Evolutionary conservation across 345 rosid genomes (phyloP), one percentile per base, ranked within the genome.

Genomic region (Populus deltoides): DNA sequence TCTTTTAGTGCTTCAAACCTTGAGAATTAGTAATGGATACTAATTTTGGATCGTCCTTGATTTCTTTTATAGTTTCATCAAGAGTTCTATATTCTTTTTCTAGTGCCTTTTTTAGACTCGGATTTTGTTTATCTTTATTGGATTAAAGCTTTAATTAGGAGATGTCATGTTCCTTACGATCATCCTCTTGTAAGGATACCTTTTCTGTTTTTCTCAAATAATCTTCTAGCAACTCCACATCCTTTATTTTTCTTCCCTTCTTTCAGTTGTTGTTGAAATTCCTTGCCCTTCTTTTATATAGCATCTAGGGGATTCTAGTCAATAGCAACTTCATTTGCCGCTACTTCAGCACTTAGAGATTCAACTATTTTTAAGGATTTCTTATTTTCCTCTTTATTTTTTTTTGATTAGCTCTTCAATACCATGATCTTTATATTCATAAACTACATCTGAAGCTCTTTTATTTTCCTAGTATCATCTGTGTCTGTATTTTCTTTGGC

Each of bases 351-450:
- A 62, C 74, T 27, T 20, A 68, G 45, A 70, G 57, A 45, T 18
- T 59, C 53, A 12, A 76, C 47, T 72, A 7, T 73, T 76, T 76
- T 53, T 71, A 80, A 65, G 47, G 38, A 73, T 85, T 80, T 73
- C 31, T 45, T 66, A 27, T n/a, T 55, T 76, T 69, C 79, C 36
- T 81, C 83, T 73, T 61, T 71, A 18, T 57, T 78, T n/a, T n/a
- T n/a, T 59, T 45, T 31, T 20, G 41, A 25, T 41, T 9, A 38
- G 77, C 51, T 79, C 70, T 66, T 71, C 62, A 35, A 25, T 71
- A 35, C 6, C 59, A 13, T 57, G 70, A 38, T 57, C 45, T 53
- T 61, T 67, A 35, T 70, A 70, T 66, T 70, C 81, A 33, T 24
- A 3, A 38, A 31, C 73, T 1, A 39, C 39, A 36, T 76, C 71